A percentile compares a stretch with the other conserved stretches of the same genome.
phyloP scores from a whole-genome alignment of 2,329 filamentous ascomycete genomes.

The Diaporthe humulicola region DNA sequence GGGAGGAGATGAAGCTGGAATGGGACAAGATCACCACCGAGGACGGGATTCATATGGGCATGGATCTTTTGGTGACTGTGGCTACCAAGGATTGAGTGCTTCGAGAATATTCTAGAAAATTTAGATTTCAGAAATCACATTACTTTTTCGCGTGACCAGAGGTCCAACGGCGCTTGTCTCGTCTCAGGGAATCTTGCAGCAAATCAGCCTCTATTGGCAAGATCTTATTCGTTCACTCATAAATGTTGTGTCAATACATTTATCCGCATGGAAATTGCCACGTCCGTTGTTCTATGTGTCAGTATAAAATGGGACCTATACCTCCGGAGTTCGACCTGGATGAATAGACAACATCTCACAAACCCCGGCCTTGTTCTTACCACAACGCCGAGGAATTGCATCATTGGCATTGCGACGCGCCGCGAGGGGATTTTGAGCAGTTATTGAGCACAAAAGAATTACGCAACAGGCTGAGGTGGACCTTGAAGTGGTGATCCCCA shows the following conservation, averaged over 20 bases:
- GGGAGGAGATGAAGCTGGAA: slow-evolving; percentile 48
- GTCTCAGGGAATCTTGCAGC: background rate
- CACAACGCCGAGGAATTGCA: background rate
- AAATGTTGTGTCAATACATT: background rate
- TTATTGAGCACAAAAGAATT: slow-evolving; percentile 18
- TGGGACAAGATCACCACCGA: slow-evolving; percentile 47
- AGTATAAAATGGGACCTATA: background rate
- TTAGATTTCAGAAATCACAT: background rate
- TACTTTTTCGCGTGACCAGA: too few species aligned
- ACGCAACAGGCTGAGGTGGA: background rate
- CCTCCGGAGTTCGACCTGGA: background rate
- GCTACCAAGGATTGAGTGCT: background rate
- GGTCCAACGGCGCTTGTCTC: too few species aligned
- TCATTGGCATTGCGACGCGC: background rate
- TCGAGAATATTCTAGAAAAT: background rate
- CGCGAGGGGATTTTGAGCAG: slow-evolving; percentile 1
- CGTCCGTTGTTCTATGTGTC: too few species aligned
- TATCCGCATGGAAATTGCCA: too few species aligned
- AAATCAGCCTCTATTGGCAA: too few species aligned
- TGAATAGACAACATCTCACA: background rate
- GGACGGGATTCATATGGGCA: slow-evolving; percentile 48
- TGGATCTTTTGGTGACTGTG: slow-evolving; percentile 45
- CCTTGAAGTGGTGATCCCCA: background rate
- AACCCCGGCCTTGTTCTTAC: too few species aligned
- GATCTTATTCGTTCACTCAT: background rate